Base-by-base conservation (phyloP, 2,329 filamentous ascomycete species). In the Sphaerulina populicola region DNA sequence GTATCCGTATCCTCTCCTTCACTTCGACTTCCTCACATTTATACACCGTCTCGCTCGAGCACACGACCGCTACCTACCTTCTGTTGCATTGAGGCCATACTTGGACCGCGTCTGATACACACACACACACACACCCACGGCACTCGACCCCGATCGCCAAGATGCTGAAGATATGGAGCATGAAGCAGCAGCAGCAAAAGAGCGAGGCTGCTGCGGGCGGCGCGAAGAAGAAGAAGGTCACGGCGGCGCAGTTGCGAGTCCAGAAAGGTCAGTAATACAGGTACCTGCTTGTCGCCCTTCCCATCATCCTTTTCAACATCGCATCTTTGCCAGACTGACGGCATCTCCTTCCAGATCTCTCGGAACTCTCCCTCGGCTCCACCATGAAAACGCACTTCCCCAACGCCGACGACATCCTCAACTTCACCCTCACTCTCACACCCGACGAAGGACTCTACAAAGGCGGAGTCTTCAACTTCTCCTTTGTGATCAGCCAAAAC, bases 91-190 rank as follows among this genome's bases (percentile, higher is more conserved):
- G 2, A 1, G 31, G 31, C 31, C 10, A 35, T 9, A 11, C 12
- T 35, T n/a, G 1, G 2, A 4, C 10, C 38, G 18, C 18, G 35
- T 31, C 38, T 35, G 30, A 29, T 15, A 48, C 29, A 27, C 14
- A 6, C 10, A 23, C 12, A 5, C n/a, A 29, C 12, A 48, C 29
- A 27, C 14, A 6, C 10, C 23, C 12, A 5, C n/a, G 45, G 45
- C 38, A 27, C 27, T 2, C 30, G 36, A 30, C 27, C 36, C 41
- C 31, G 11, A 52, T 56, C 60, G 57, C 21, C 69, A 90, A 76
- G 67, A 97, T 97, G 93, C 79, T 96, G 78, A 97, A 97, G 77
- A 96, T 97, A 77, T 97, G 91, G 93, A 94, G 89, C 65, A 95
- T 97, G 91, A 71, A 66, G 72, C 93, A 96, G 74, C 87, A 96